Evolutionary conservation across 2,329 filamentous ascomycete genomes (phyloP).

Genomic region (Cladorrhinum sp.): DNA sequence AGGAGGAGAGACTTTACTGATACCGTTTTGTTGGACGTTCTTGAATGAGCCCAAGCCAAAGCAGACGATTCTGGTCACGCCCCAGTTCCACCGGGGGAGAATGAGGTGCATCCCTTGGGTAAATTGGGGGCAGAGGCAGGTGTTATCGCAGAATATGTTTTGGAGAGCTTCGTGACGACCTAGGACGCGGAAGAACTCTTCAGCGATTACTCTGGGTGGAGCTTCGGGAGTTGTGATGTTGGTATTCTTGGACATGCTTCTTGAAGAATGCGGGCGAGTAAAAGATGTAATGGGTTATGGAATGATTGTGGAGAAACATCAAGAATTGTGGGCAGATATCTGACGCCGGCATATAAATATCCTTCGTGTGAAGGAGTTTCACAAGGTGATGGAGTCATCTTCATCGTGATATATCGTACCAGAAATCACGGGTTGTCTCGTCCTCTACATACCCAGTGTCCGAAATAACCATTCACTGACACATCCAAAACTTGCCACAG

Average conservation of each 20-base stretch:
- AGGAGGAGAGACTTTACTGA: background rate
- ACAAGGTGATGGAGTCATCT: no score
- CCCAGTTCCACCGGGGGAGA: constrained; percentile 14
- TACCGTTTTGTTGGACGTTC: constrained; percentile 4
- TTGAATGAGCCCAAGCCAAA: constrained; percentile 14
- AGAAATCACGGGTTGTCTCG: no score
- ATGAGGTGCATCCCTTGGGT: constrained; percentile 12
- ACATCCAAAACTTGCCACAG: no score
- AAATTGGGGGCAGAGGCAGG: constrained; percentile 14
- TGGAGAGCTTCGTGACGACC: constrained; percentile 13
- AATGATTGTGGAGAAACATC: no score
- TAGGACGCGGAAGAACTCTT: constrained; percentile 17
- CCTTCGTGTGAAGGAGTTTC: no score
- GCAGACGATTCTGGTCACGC: constrained; percentile 18
- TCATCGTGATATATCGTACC: no score
- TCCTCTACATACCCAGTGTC: no score
- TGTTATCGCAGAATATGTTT: constrained; percentile 9
- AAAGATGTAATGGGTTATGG: no score
- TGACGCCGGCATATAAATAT: no score
- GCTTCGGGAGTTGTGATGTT: background rate
- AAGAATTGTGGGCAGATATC: no score
- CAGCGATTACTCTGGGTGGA: constrained; percentile 6
- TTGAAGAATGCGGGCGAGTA: no score
- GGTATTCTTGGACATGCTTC: background rate
- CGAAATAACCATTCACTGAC: no score